Evolutionary conservation across 73 alveolate genomes (phyloP), one percentile per base, ranked within the genome.

Genomic region (Durusdinium trenchii): DNA sequence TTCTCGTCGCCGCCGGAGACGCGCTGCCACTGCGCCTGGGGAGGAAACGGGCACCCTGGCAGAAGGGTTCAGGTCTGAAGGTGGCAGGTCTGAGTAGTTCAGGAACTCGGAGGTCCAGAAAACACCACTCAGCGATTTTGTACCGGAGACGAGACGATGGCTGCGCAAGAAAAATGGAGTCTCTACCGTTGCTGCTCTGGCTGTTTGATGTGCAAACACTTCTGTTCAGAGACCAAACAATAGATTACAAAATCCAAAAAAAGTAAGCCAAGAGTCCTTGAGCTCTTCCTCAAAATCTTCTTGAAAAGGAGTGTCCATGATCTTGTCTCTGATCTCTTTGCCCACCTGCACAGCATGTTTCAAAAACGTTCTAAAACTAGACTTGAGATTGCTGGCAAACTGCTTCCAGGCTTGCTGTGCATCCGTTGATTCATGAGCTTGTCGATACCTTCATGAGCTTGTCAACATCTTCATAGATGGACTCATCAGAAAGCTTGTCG

Each of bases 251-350:
- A n/a, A n/a, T n/a, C n/a, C 30, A 36, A 40, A 76, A 16, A 35
- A 14, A n/a, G n/a, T n/a, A n/a, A n/a, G n/a, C 35, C 35, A 16
- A 28, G 71, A 43, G 87, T 30, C 94, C 98, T 91, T 91, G 76
- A 91, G 98, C 83, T 91, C 98, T 61, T 67, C 98, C 60, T 91
- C 98, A 36, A 91, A 91, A 61, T 91, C 86, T 35, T 46, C 57
- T 60, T 91, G 98, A 48, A 91, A 91, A 43, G 98, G 98, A 0
- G 98, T 91, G 98, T 91, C 98, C 98, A 91, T 91, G 98, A 91
- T 91, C 90, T 91, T 91, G 78, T 91, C 98, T 14, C 98, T 75
- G 57, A 91, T 91, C 48, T 30, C 90, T n/a, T 91, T 91, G 98
- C 98, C 98, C 47, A 91, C 98, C 94, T 84, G 94, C n/a, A 40